A percentile compares a stretch with the other conserved stretches of the same genome.
These are phyloP conservation scores for Tubosaeta brunneosetosa DNA, from an alignment of 768 basidiomycete species.

Conservation along the genomic window DNA sequence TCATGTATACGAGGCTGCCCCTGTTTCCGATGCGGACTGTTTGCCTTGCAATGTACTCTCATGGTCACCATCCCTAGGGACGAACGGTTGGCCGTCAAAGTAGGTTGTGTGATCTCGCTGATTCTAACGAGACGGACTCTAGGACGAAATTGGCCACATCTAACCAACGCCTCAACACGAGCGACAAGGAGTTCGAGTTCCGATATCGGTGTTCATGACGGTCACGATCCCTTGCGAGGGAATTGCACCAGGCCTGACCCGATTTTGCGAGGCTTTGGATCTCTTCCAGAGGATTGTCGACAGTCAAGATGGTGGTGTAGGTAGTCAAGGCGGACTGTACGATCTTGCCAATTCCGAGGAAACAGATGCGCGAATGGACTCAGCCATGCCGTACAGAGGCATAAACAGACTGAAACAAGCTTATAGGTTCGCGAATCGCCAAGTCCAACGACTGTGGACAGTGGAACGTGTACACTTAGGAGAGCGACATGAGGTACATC, in stretches of 20 bases:
- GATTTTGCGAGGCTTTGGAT: background rate
- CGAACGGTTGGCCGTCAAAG: background rate
- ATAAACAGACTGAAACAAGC: too few relatives aligned
- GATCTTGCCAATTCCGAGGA: too few relatives aligned
- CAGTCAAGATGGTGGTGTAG: constrained; percentile 6
- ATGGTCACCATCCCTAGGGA: background rate
- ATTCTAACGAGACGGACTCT: background rate
- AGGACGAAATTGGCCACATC: background rate
- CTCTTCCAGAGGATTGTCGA: constrained; percentile 10
- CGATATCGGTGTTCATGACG: background rate
- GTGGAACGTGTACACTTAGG: too few relatives aligned
- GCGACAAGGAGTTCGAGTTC: background rate
- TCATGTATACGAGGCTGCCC: background rate
- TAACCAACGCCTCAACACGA: background rate
- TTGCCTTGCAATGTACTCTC: background rate
- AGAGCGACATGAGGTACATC: too few relatives aligned
- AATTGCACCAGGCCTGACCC: background rate
- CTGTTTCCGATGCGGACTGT: background rate
- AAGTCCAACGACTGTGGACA: too few relatives aligned
- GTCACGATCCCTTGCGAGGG: background rate
- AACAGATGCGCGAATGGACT: too few relatives aligned
- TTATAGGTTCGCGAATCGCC: too few relatives aligned
- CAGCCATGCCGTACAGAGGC: too few relatives aligned
- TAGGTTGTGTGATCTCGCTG: background rate
- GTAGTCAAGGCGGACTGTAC: too few relatives aligned